Evolutionary conservation across 2,329 filamentous ascomycete genomes (phyloP), one percentile per base, ranked within the genome.

Genomic region (Aspergillus sojae): DNA sequence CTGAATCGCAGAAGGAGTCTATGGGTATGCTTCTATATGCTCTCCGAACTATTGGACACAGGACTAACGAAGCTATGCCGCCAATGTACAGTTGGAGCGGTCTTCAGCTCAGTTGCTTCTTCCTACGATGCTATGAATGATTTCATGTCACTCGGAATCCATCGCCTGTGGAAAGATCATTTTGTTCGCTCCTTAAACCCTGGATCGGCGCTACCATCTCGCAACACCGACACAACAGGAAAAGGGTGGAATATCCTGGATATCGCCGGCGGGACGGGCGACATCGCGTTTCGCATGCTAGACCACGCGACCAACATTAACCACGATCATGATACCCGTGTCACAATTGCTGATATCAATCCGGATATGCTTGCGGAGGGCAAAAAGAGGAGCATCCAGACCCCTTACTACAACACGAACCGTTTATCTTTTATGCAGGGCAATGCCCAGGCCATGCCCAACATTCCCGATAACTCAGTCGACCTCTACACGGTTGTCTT

Each of bases 81-180:
- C 34, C 34, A 34, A 50, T 28, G 68, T 78, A 82, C 52, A 84
- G 94, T 97, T 46, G 91, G 91, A 64, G 88, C 87, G 48, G 95
- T 99, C 63, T 99, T 99, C 82, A 94, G 92, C 78, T 97, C 91
- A 69, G 95, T 99, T 46, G 95, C 95, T 70, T 89, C 92, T 67
- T 93, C 91, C 21, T 99, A 99, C 81, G 95, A 99, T 79, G 91
- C 90, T 66, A 99, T 99, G 95, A 99, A 99, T 82, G 95, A 99
- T 78, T 86, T 98, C 70, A 99, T 99, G 95, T 98, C 95, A 9
- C 87, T 99, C 55, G 95, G 95, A 61, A 94, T 97, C 81, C 95
- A 99, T 79, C 91, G 95, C 50, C 83, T 99, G 43, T 99, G 95
- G 95, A 99, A 91, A 83, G 94, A 98, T 80, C 89, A 97, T 81